Base-by-base conservation (phyloP, 768 basidiomycete genomes). In the Pholiota microspora region DNA sequence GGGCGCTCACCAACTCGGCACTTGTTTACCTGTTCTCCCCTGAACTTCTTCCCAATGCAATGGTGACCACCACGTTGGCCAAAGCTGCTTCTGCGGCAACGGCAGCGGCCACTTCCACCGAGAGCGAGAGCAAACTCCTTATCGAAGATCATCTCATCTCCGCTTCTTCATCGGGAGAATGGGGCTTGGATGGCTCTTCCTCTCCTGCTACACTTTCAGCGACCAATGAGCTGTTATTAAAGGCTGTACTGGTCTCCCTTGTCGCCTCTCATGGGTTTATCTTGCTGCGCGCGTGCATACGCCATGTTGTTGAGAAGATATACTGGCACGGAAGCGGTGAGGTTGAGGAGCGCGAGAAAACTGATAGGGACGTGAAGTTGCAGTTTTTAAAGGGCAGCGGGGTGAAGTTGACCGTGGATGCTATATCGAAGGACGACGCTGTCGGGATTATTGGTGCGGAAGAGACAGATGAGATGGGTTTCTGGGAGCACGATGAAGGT, bases 241-340 rank as follows among this genome's bases (percentile, higher is more conserved):
- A 83, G 28, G 85, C 90, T 2, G 69, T 85, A 7, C 69, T 92
- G 16, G 73, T 96, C 36, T 89, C 93, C 1, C 79, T 98, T 35
- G 79, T 82, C 3, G 86, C 93, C n/a, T 89, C 86, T 42, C 96
- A 98, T 67, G 88, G 80, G n/a, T 96, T 86, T 71, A 73, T 94
- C 54, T 57, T 93, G 32, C 64, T 91, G 42, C 80, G 86, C 10
- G 74, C 73, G 4, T 55, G 78, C 12, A 81, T 93, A 32, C 74
- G 88, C 18, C 88, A 85, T 61, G 62, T 92, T 27, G 76, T 94
- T 18, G 85, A 90, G 69, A 78, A 84, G 62, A 69, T 87, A n/a
- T 71, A 88, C 57, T 96, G 93, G 94, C 76, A 78, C 45, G 85
- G 83, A 1, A 87, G 86, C 55, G 68, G 72, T 36, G 94, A 92